These are phyloP conservation scores for Rhizodiscina lignyota DNA, from an alignment of 495 filamentous ascomycete species.

Conservation along the genomic window DNA sequence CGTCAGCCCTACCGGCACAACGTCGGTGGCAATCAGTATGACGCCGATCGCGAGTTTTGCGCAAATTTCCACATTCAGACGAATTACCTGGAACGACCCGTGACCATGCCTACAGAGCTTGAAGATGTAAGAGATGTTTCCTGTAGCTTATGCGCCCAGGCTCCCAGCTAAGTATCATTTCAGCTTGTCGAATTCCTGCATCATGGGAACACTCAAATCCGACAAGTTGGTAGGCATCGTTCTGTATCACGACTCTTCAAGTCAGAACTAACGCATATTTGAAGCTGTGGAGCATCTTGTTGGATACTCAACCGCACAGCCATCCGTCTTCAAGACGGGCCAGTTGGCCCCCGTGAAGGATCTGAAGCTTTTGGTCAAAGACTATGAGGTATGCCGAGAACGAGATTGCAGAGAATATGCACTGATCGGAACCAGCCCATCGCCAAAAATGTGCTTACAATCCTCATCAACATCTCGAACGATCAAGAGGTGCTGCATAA, in stretches of 20 bases:
- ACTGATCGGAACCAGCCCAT: constrained; percentile 44
- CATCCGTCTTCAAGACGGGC: constrained; percentile 66
- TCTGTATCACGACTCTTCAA: background rate
- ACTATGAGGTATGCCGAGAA: constrained; percentile 44
- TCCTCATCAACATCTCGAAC: constrained; percentile 77
- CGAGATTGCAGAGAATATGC: constrained; percentile 1
- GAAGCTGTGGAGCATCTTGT: constrained; percentile 71
- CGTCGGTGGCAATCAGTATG: no score
- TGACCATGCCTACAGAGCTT: background rate
- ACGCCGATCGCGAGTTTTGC: no score
- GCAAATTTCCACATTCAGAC: no score
- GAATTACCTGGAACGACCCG: no score
- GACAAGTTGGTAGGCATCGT: constrained; percentile 51
- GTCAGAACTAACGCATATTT: background rate
- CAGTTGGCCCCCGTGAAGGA: constrained; percentile 69
- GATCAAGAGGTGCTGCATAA: constrained; percentile 55
- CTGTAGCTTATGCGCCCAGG: constrained; percentile 8
- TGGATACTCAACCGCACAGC: constrained; percentile 62
- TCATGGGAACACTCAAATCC: constrained; percentile 72
- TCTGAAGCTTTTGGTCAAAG: constrained; percentile 72
- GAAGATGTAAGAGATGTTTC: constrained; percentile 6
- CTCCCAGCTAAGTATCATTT: constrained; percentile 4
- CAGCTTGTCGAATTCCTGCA: constrained; percentile 87
- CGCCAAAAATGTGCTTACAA: constrained; percentile 79
- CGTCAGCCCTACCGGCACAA: no score